These are phyloP conservation scores for Trametes sanguinea DNA, from an alignment of 768 basidiomycete species.

Conservation along the genomic window DNA sequence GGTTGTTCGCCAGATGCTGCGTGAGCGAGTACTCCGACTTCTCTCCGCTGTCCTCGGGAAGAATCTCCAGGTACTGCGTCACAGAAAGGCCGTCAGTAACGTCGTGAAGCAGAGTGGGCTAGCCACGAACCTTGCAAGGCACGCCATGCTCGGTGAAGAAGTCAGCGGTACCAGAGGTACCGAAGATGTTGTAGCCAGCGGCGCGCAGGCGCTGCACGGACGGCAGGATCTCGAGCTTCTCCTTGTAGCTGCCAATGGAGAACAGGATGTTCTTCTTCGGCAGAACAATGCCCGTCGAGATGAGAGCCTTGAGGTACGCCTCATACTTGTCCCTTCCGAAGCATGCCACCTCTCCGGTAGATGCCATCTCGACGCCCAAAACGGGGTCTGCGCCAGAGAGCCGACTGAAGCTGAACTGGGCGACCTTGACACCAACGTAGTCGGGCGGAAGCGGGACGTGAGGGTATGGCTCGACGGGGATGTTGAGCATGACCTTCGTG, in stretches of 20 bases:
- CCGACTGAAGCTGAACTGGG: constrained; percentile 99
- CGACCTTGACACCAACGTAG: constrained; percentile 98
- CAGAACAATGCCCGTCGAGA: constrained; percentile 91
- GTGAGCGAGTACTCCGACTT: constrained; percentile 98
- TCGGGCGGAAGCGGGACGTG: constrained; percentile 83
- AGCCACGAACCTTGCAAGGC: constrained; percentile 76
- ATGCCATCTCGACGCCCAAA: constrained; percentile 99
- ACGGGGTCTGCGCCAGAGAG: constrained; percentile 97
- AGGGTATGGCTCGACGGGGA: constrained; percentile 90
- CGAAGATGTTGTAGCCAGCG: constrained; percentile 95
- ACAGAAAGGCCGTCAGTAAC: not conserved
- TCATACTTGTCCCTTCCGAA: constrained; percentile 98
- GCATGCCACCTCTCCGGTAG: constrained; percentile 98
- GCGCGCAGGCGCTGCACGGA: constrained; percentile 93
- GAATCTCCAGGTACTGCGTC: constrained; percentile 81
- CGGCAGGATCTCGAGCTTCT: constrained; percentile 95
- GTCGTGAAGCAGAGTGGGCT: not conserved
- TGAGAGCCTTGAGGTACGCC: constrained; percentile 95
- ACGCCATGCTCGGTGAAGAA: constrained; percentile 97
- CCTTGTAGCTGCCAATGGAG: constrained; percentile 95
- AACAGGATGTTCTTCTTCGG: constrained; percentile 98
- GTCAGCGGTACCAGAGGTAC: constrained; percentile 95
- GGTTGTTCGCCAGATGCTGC: constrained; percentile 93
- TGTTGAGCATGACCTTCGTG: constrained; percentile 95
- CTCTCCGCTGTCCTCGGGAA: constrained; percentile 77